Evolutionary conservation across 495 filamentous ascomycete genomes (phyloP).

Genomic region (Thermothielavioides terrestris): DNA sequence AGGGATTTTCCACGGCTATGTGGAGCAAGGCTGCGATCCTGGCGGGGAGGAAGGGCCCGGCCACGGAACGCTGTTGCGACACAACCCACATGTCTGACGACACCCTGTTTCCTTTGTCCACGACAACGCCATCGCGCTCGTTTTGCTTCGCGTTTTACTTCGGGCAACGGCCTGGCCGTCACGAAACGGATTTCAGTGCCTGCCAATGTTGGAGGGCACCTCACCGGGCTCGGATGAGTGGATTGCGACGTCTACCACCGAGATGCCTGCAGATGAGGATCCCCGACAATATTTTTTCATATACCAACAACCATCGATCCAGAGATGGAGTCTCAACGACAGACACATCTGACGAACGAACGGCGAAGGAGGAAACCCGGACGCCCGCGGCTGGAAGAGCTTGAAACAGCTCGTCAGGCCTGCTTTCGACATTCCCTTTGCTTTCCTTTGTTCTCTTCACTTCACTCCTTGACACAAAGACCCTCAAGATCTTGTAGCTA

Average conservation of each 20-base stretch:
- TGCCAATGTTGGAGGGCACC: not conserved
- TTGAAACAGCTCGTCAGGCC: not conserved
- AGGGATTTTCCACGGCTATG: conserved; percentile 2
- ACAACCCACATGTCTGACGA: conserved; percentile 8
- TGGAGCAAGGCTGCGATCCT: not conserved
- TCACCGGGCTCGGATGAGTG: not conserved
- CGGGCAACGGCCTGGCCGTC: not conserved
- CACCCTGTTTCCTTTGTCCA: conserved; percentile 7
- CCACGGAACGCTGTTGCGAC: not conserved
- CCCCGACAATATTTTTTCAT: not conserved
- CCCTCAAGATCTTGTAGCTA: conserved; percentile 12
- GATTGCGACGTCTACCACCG: not conserved
- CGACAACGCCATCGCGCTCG: not conserved
- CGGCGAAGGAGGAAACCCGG: not conserved
- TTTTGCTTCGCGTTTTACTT: not conserved
- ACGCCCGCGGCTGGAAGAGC: conserved; percentile 1
- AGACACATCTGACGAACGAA: not conserved
- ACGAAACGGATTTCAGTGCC: not conserved
- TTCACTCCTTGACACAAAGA: too few relatives aligned
- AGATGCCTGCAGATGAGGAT: too few relatives aligned
- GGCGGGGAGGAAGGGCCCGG: conserved; percentile 13
- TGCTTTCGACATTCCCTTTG: conserved; percentile 2
- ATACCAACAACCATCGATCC: not conserved
- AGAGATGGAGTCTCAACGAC: not conserved
- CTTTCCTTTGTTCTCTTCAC: not conserved